These are phyloP conservation scores for Candida alai DNA, from an alignment of 805 yeast genomes.

Conservation along the genomic window DNA sequence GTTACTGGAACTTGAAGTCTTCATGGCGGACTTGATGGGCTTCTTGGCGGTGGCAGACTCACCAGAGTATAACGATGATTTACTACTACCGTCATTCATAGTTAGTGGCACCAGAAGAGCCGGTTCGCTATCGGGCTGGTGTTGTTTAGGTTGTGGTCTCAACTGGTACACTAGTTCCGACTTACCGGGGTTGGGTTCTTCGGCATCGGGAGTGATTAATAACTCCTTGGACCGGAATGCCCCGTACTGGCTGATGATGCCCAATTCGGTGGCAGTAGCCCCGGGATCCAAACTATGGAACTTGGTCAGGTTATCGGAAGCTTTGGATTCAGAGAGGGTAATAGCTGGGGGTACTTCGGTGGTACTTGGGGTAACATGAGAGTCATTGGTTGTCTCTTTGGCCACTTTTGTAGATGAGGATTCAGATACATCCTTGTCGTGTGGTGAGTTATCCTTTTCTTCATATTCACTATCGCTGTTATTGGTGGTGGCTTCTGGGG, in stretches of 20 bases:
- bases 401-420: too few relatives aligned
- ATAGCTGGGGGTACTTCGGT: constrained; percentile 1
- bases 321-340: neutral
- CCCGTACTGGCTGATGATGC: constrained; percentile 18
- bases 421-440: constrained; percentile 14
- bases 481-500: neutral
- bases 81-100: constrained; percentile 17
- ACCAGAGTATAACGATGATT: constrained; percentile 31
- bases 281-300: constrained; percentile 7
- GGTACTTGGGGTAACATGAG: too few relatives aligned
- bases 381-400: too few relatives aligned
- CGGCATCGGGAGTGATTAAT: constrained; percentile 10
- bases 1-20: constrained; percentile 22
- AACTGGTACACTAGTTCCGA: too few relatives aligned
- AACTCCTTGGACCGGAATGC: constrained; percentile 20
- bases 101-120: neutral
- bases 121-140: neutral
- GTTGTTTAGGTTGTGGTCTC: neutral
- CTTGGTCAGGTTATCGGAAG: neutral
- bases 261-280: constrained; percentile 15
- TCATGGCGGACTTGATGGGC: constrained; percentile 55
- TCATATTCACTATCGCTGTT: neutral
- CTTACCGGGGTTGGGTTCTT: constrained; percentile 1
- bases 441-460: constrained; percentile 5
- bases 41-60: constrained; percentile 24